Conservation (phyloP, 257 asterid species). For the Fraxinus americana region DNA sequence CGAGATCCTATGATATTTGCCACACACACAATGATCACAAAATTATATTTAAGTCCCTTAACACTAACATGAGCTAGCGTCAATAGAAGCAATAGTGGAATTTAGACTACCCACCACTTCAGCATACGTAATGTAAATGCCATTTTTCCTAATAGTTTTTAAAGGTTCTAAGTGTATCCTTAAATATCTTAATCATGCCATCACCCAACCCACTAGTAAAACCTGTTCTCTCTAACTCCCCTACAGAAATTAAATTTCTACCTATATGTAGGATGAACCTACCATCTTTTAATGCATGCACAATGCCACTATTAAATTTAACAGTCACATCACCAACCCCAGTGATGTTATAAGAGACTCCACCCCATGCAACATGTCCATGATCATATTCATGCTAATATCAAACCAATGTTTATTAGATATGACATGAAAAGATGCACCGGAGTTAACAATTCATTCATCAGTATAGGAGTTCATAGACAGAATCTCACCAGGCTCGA, state of each 20-base stretch:
- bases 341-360: too few relatives aligned
- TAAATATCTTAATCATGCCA: background rate
- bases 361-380: too few relatives aligned
- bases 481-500: background rate
- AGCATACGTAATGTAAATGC: background rate
- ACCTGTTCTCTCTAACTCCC: background rate
- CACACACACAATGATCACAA: too few relatives aligned
- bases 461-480: background rate
- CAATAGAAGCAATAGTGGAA: background rate
- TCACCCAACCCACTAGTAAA: background rate
- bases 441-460: too few relatives aligned
- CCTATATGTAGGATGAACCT: too few relatives aligned
- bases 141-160: background rate
- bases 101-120: background rate
- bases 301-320: background rate
- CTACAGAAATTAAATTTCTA: too few relatives aligned
- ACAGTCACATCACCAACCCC: too few relatives aligned
- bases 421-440: background rate
- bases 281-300: background rate
- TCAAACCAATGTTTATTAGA: too few relatives aligned
- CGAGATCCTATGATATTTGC: too few relatives aligned
- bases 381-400: too few relatives aligned
- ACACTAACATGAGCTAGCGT: background rate
- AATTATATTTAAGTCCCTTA: too few relatives aligned
- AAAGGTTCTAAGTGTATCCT: background rate